Percentiles rank a stretch among this genome's conserved stretches.
Evolutionary conservation across 129 eudicot genomes (phyloP).

Genomic region (Solidago caesia): DNA sequence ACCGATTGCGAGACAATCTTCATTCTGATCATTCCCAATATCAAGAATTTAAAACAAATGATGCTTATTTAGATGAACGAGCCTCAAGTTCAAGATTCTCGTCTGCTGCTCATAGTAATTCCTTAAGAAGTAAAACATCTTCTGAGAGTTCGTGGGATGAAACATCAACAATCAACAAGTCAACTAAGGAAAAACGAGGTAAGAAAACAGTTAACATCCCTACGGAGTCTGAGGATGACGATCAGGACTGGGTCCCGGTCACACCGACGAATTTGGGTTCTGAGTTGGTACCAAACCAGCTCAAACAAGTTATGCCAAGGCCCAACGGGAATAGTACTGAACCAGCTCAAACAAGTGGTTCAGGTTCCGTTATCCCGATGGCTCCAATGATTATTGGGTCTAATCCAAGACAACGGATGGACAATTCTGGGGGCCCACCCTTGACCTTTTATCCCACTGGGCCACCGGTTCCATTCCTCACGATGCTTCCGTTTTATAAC

Average conservation of each 20-base stretch:
- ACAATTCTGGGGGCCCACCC: slow-evolving; percentile 25
- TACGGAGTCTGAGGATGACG: slow-evolving; percentile 48
- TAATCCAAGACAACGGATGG: slow-evolving; percentile 58
- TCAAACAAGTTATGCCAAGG: slow-evolving; percentile 39
- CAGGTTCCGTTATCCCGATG: slow-evolving; percentile 55
- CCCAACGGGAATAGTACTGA: slow-evolving; percentile 47
- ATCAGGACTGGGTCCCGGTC: slow-evolving; percentile 54
- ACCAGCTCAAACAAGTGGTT: slow-evolving; percentile 67
- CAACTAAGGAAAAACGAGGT: slow-evolving; percentile 66
- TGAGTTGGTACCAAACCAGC: slow-evolving; percentile 45
- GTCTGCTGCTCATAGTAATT: slow-evolving; percentile 62
- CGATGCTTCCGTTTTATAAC: slow-evolving; percentile 75
- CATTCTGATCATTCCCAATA: slow-evolving; percentile 37
- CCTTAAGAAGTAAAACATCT: slow-evolving; percentile 77
- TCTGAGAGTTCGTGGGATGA: slow-evolving; percentile 96
- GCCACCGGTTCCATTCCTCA: slow-evolving; percentile 90
- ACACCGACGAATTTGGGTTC: slow-evolving; percentile 29
- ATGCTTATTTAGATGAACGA: slow-evolving; percentile 58
- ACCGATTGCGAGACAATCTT: slow-evolving; percentile 38
- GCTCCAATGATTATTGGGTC: slow-evolving; percentile 55
- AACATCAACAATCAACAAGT: slow-evolving; percentile 47
- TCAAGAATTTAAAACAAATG: slow-evolving; percentile 47
- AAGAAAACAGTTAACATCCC: slow-evolving; percentile 36
- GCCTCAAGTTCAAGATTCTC: slow-evolving; percentile 60
- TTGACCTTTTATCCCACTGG: slow-evolving; percentile 86